Conservation (phyloP, 805 yeast species). For the Ogataea allantospora region DNA sequence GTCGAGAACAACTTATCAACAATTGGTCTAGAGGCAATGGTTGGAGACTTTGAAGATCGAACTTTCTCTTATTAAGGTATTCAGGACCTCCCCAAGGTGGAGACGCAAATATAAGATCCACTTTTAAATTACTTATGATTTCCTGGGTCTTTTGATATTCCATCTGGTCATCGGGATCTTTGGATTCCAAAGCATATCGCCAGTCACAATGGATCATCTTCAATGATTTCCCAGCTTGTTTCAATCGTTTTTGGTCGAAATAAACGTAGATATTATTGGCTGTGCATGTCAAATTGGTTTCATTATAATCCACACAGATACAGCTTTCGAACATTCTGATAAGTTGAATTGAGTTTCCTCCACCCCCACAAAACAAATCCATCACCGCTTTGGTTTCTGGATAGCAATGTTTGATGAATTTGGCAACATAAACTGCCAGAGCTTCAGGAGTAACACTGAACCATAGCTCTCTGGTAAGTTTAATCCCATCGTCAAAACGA, state of each 20-base stretch:
- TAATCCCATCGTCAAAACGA: conserved; percentile 63
- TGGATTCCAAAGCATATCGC: conserved; percentile 9
- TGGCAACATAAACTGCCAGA: conserved; percentile 60
- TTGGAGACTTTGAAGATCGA: conserved; percentile 44
- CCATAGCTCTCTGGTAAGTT: conserved; percentile 74
- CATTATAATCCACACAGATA: conserved; percentile 61
- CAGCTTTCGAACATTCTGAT: conserved; percentile 55
- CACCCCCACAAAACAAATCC: conserved; percentile 85
- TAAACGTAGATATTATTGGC: conserved; percentile 65
- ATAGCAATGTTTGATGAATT: conserved; percentile 48
- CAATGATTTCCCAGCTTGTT: conserved; percentile 53
- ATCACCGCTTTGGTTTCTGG: conserved; percentile 48
- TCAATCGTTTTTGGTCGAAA: conserved; percentile 36
- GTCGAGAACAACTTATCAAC: conserved; percentile 39
- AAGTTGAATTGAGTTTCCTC: conserved; percentile 81
- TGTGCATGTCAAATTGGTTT: conserved; percentile 63
- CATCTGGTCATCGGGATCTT: conserved; percentile 6
- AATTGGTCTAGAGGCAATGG: conserved; percentile 51
- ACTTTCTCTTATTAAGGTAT: conserved; percentile 44
- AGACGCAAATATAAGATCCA: conserved; percentile 65
- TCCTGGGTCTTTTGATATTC: conserved; percentile 12
- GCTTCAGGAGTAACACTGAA: conserved; percentile 85
- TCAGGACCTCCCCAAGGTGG: conserved; percentile 90
- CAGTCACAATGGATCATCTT: conserved; percentile 18
- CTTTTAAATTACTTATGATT: conserved; percentile 17